Conservation (phyloP, 345 rosid species). For the Sisymbrium irio region DNA sequence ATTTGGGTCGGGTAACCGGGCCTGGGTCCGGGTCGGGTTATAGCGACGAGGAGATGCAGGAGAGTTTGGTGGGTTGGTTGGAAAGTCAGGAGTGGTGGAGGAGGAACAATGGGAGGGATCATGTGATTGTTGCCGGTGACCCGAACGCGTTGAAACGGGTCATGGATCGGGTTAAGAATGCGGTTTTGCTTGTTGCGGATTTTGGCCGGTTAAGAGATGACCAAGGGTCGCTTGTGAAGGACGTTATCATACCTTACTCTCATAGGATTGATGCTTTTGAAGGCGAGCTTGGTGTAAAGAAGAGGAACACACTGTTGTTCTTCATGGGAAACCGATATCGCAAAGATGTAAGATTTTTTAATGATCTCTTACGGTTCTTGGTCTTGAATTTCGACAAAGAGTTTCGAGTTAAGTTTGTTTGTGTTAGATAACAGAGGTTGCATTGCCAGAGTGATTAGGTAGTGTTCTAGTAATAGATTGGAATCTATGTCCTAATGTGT, state of each 20-base stretch:
- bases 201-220: constrained; percentile 70
- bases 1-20: constrained; percentile 32
- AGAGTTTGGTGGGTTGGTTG: constrained; percentile 68
- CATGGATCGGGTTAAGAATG: constrained; percentile 61
- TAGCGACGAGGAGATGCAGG: constrained; percentile 79
- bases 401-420: not conserved
- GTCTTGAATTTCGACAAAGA: not conserved
- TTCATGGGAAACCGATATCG: constrained; percentile 86
- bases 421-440: not conserved
- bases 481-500: not conserved
- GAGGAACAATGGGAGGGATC: constrained; percentile 78
- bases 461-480: constrained; percentile 2
- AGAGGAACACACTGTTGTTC: constrained; percentile 64
- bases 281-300: constrained; percentile 59
- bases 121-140: constrained; percentile 71
- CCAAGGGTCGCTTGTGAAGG: constrained; percentile 88
- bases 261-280: constrained; percentile 63
- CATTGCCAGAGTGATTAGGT: not conserved
- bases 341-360: constrained; percentile 54
- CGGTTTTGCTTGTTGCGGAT: constrained; percentile 62
- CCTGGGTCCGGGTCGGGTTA: constrained; percentile 40
- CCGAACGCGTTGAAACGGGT: constrained; percentile 72
- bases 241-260: constrained; percentile 74
- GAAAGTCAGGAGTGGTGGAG: constrained; percentile 70
- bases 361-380: not conserved